Evolutionary conservation across 805 yeast species (phyloP).

Genomic region (Wickerhamiella lipophila): DNA sequence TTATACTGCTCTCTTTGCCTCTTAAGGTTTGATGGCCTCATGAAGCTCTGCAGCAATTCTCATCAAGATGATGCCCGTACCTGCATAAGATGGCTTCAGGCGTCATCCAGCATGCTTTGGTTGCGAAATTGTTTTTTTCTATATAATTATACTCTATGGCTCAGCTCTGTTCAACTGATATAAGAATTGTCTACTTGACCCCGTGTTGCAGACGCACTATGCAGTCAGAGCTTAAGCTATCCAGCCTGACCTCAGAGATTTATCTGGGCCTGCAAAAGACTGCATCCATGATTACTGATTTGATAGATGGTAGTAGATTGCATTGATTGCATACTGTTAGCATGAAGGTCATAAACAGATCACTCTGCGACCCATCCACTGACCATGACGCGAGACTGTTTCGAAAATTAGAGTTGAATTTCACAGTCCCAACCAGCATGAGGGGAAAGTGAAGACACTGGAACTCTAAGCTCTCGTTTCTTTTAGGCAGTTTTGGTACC

Average conservation of each 20-base stretch:
- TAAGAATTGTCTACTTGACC: too few species aligned
- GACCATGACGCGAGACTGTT: neutral
- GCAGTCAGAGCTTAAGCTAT: neutral
- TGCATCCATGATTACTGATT: too few species aligned
- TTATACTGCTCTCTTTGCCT: neutral
- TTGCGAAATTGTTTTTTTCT: too few species aligned
- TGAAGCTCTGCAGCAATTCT: constrained; percentile 4
- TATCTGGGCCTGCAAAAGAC: neutral
- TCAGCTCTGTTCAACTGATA: too few species aligned
- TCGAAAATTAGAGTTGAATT: neutral
- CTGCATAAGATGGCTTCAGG: neutral
- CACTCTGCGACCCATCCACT: too few species aligned
- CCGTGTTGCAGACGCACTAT: neutral
- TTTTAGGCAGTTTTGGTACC: too few species aligned
- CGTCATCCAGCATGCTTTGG: neutral
- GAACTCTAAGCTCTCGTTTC: neutral
- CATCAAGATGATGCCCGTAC: constrained; percentile 6
- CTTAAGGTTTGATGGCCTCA: constrained; percentile 6
- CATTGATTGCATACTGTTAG: too few species aligned
- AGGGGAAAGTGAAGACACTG: neutral
- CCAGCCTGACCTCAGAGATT: neutral
- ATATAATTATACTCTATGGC: too few species aligned
- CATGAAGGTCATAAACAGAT: too few species aligned
- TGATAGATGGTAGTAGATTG: too few species aligned
- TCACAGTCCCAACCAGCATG: neutral